Conservation (phyloP, 495 filamentous ascomycete species). For the Cladorrhinum samala region DNA sequence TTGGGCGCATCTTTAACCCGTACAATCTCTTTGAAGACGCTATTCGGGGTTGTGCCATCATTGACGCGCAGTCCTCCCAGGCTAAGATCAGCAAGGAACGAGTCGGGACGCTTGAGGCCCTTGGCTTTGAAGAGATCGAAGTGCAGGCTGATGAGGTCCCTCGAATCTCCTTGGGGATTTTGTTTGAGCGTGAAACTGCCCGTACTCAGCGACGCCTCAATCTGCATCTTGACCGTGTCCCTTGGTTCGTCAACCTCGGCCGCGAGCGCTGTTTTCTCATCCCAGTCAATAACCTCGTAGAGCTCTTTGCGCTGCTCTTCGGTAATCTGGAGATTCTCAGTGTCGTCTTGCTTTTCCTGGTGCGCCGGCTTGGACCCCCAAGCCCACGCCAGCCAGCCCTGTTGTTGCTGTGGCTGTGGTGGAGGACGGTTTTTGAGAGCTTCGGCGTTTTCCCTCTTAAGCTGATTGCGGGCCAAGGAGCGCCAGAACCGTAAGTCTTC, state of each 20-base stretch:
- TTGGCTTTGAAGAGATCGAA: conserved; percentile 92
- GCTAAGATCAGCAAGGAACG: conserved; percentile 77
- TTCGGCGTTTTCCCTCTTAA: conserved; percentile 88
- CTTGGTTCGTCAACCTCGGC: conserved; percentile 83
- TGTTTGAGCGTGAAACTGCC: conserved; percentile 91
- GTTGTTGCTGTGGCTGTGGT: conserved; percentile 45
- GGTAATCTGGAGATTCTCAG: conserved; percentile 73
- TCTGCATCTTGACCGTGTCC: conserved; percentile 85
- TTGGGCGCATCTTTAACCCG: conserved; percentile 80
- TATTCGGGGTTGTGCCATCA: conserved; percentile 88
- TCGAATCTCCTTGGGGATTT: conserved; percentile 70
- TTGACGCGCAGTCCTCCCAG: conserved; percentile 91
- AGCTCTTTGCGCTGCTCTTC: conserved; percentile 95
- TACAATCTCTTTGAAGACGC: conserved; percentile 87
- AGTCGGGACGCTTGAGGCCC: conserved; percentile 80
- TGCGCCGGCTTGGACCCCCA: conserved; percentile 69
- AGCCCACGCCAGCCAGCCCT: conserved; percentile 82
- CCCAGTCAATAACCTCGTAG: conserved; percentile 95
- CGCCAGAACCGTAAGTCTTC: conserved; percentile 97
- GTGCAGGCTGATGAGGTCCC: conserved; percentile 79
- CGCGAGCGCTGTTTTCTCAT: conserved; percentile 85
- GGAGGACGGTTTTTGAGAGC: conserved; percentile 48
- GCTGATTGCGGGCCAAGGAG: conserved; percentile 85
- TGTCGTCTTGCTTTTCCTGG: conserved; percentile 49
- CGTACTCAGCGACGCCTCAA: conserved; percentile 82